Base-by-base conservation (phyloP, 2,329 filamentous ascomycete species). In the Lecanosticta acicola region DNA sequence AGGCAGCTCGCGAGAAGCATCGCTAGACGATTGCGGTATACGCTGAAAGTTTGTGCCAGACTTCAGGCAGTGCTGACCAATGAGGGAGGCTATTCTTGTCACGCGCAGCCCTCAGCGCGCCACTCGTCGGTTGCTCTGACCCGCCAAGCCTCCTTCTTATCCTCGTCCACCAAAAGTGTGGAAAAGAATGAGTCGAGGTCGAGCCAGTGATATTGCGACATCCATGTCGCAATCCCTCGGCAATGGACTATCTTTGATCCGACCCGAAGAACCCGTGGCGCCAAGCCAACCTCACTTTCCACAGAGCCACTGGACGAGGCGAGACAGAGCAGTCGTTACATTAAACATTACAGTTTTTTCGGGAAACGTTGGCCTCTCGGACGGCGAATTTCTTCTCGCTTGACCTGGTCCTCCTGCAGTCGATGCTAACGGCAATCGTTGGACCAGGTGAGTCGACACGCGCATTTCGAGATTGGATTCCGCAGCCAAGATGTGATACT, bases 251-350 rank as follows among this genome's bases (percentile, higher is more conserved):
- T n/a, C n/a, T n/a, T n/a, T n/a, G n/a, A n/a, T n/a, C n/a, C n/a
- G n/a, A n/a, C n/a, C n/a, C n/a, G n/a, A n/a, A n/a, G n/a, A n/a
- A n/a, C n/a, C n/a, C 24, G 24, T 7, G 7, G 16, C 14, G 16
- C 33, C 7, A 17, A n/a, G 33, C 5, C 7, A 7, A 8, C 7
- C 33, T 7, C 4, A 18, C 7, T 17, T 19, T 19, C 10, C 10
- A 18, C 17, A n/a, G 14, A 21, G 18, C 0, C 80, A 85, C 47
- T 29, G 19, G n/a, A 44, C 18, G 4, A 38, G 18, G 9, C 36
- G 36, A 20, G 20, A 38, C 8, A 38, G 18, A 19, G 14, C 8
- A 10, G 36, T 17, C 36, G 20, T 38, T 11, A 20, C 36, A 17
- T 4, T 38, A n/a, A n/a, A n/a, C n/a, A n/a, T n/a, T n/a, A n/a